These are phyloP conservation scores for Rhizophagus prolifer DNA, from an alignment of 192 early-diverging fungal species.

Conservation along the genomic window DNA sequence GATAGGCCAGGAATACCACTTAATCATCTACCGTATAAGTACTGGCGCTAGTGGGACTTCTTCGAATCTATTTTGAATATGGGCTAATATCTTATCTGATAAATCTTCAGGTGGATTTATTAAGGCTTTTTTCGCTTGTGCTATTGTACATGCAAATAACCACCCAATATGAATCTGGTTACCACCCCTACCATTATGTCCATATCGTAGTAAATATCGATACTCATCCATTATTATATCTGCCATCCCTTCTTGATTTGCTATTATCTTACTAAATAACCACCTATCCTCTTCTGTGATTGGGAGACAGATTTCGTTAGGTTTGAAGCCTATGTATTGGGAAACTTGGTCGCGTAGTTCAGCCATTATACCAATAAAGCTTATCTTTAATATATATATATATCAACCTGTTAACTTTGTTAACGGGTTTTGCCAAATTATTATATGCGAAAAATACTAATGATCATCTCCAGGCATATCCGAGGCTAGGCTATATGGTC, in stretches of 20 bases:
- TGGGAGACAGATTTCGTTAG: slow-evolving; percentile 12
- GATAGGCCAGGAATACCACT: too few relatives aligned
- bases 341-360: slow-evolving; percentile 14
- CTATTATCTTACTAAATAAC: neutral
- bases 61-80: neutral
- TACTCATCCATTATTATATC: slow-evolving; percentile 21
- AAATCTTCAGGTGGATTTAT: neutral
- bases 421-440: neutral
- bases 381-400: neutral
- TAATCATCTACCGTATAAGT: too few relatives aligned
- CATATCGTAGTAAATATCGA: slow-evolving; percentile 8
- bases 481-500: too few relatives aligned
- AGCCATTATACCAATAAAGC: neutral
- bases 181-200: slow-evolving; percentile 14
- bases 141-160: neutral
- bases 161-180: neutral
- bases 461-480: too few relatives aligned
- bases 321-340: slow-evolving; percentile 19
- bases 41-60: too few relatives aligned
- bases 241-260: slow-evolving; percentile 2
- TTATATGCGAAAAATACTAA: neutral
- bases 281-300: neutral
- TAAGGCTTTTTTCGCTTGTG: neutral
- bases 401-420: too few relatives aligned
- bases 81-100: neutral